A percentile compares a stretch with the other conserved stretches of the same genome.
phyloP scores from a whole-genome alignment of 768 basidiomycete species.

The Fistulinella prunicolor region DNA sequence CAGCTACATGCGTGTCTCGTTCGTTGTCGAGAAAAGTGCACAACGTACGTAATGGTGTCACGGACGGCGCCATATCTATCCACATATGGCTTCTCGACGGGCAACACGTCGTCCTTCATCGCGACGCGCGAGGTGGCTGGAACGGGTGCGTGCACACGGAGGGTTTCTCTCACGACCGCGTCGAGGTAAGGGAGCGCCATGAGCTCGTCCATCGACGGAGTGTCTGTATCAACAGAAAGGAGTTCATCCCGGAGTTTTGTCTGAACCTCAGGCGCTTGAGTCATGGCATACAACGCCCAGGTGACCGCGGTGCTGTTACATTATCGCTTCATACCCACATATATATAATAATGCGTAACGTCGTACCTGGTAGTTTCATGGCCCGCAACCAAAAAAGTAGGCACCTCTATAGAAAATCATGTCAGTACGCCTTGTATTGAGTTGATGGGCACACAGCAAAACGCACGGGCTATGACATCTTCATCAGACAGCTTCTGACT shows the following conservation, averaged over 20 bases:
- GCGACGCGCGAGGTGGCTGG: constrained; percentile 42
- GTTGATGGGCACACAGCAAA: neutral
- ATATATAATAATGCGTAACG: neutral
- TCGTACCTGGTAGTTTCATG: constrained; percentile 54
- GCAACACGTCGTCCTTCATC: constrained; percentile 51
- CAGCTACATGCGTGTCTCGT: too few species aligned
- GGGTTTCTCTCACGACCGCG: constrained; percentile 54
- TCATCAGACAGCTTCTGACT: constrained; percentile 56
- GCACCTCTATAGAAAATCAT: constrained; percentile 48
- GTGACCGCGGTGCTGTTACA: constrained; percentile 37
- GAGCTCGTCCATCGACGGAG: constrained; percentile 67
- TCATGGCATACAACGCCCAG: constrained; percentile 61
- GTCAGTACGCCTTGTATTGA: neutral
- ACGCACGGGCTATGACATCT: constrained; percentile 57
- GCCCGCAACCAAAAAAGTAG: constrained; percentile 59
- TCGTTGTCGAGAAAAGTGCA: neutral
- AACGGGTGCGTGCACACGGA: constrained; percentile 56
- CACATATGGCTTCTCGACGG: constrained; percentile 44
- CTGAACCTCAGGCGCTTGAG: constrained; percentile 48
- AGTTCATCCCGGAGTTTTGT: constrained; percentile 58
- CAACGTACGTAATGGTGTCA: constrained; percentile 38
- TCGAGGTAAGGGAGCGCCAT: constrained; percentile 70
- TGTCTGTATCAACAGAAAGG: constrained; percentile 47
- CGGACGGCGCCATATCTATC: constrained; percentile 42
- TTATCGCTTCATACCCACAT: neutral